phyloP scores from a whole-genome alignment of 495 filamentous ascomycete species.

The Cairneyella variabilis region DNA sequence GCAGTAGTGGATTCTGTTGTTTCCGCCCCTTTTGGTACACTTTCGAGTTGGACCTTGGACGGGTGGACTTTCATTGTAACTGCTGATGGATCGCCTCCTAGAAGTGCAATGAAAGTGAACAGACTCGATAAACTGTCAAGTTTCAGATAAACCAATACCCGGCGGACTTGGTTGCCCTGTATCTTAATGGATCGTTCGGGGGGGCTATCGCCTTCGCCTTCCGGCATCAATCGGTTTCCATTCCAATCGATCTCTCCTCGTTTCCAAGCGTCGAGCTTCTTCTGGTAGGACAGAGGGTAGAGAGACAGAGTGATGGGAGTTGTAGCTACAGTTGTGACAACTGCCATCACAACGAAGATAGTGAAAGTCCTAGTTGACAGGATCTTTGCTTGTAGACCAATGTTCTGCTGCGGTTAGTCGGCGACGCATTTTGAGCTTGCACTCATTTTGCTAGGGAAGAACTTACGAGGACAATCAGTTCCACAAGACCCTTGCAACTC shows the following conservation, averaged over 20 bases:
- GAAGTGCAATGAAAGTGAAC: conserved; percentile 77
- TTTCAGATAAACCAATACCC: conserved; percentile 61
- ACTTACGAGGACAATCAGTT: conserved; percentile 88
- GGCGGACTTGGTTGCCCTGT: conserved; percentile 39
- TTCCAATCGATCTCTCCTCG: conserved; percentile 94
- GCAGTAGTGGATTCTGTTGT: conserved; percentile 24
- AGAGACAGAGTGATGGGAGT: conserved; percentile 75
- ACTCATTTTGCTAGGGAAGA: too few species aligned
- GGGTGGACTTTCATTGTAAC: conserved; percentile 46
- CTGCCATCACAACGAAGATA: conserved; percentile 97
- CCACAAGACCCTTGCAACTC: conserved; percentile 96
- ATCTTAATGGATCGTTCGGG: conserved; percentile 36
- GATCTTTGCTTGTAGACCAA: conserved; percentile 89
- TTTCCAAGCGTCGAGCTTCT: conserved; percentile 86
- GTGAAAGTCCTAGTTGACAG: conserved; percentile 86
- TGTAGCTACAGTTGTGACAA: conserved; percentile 88
- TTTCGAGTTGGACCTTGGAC: conserved; percentile 28
- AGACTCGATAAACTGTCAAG: conserved; percentile 85
- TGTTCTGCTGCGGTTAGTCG: conserved; percentile 58
- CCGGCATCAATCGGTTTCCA: conserved; percentile 51
- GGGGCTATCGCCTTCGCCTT: conserved; percentile 34
- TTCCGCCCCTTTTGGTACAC: conserved; percentile 13
- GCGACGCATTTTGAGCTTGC: not conserved
- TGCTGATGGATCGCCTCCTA: conserved; percentile 50
- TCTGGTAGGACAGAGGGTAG: conserved; percentile 88